These are phyloP conservation scores for Sugiyamaella mastotermitis DNA, from an alignment of 805 yeast species.

Conservation along the genomic window DNA sequence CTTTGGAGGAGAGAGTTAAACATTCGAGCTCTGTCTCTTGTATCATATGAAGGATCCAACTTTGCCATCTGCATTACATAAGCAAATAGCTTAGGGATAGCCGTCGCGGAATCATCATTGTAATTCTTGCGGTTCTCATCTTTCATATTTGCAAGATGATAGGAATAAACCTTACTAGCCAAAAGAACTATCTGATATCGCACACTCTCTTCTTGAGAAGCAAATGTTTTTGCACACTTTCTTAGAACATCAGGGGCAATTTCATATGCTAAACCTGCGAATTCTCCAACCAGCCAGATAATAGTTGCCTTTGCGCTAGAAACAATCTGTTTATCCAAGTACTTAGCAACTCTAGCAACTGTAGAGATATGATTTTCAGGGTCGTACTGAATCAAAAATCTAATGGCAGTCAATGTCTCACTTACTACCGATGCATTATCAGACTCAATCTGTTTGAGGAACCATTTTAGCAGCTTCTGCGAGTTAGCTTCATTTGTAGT, in stretches of 20 bases:
- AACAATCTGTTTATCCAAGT: constrained; percentile 14
- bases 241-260: constrained; percentile 77
- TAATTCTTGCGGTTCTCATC: constrained; percentile 18
- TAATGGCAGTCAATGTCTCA: constrained; percentile 65
- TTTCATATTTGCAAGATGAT: constrained; percentile 36
- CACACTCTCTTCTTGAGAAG: constrained; percentile 49
- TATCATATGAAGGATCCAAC: constrained; percentile 69
- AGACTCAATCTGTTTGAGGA: constrained; percentile 43
- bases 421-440: constrained; percentile 37
- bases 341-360: constrained; percentile 43
- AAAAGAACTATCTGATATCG: constrained; percentile 66
- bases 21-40: constrained; percentile 80
- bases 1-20: constrained; percentile 55
- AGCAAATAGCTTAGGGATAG: constrained; percentile 48
- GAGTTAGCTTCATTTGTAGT: constrained; percentile 42
- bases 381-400: constrained; percentile 63
- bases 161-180: constrained; percentile 65
- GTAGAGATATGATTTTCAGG: constrained; percentile 49
- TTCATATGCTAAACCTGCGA: constrained; percentile 39
- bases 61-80: constrained; percentile 58
- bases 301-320: constrained; percentile 68
- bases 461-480: constrained; percentile 51
- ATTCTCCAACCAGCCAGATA: constrained; percentile 89
- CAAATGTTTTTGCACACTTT: constrained; percentile 45
- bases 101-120: too few relatives aligned